phyloP scores from a whole-genome alignment of 805 yeast genomes.

The Schizosaccharomyces lindneri region DNA sequence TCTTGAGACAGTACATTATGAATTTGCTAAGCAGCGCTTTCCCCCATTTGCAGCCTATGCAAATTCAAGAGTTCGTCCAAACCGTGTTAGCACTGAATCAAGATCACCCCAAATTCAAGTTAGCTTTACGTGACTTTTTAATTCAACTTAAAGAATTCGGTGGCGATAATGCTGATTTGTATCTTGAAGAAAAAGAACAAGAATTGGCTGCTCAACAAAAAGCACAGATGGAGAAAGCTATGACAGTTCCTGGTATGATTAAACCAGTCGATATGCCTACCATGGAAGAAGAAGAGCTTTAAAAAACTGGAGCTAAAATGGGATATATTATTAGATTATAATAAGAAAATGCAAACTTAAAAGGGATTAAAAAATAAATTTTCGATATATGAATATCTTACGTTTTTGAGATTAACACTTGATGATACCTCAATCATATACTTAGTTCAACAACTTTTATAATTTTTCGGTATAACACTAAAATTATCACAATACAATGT shows the following conservation, averaged over 20 bases:
- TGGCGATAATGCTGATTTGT: constrained; percentile 53
- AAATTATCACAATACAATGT: no score
- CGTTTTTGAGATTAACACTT: no score
- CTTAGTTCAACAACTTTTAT: no score
- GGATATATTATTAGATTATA: background rate
- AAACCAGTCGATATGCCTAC: constrained; percentile 64
- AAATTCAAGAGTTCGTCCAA: constrained; percentile 54
- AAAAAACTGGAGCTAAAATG: background rate
- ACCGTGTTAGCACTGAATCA: constrained; percentile 47
- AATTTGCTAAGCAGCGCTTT: constrained; percentile 70
- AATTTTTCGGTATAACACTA: no score
- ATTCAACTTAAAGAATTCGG: constrained; percentile 90
- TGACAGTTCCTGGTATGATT: constrained; percentile 73
- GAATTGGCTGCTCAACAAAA: constrained; percentile 45
- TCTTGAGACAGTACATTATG: constrained; percentile 55
- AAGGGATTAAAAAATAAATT: no score
- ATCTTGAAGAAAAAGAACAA: constrained; percentile 73
- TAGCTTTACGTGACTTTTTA: constrained; percentile 76
- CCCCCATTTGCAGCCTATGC: constrained; percentile 68
- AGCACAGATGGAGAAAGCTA: constrained; percentile 54
- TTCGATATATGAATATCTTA: no score
- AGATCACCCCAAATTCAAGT: constrained; percentile 53
- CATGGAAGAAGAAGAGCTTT: constrained; percentile 29
- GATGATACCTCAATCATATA: no score
- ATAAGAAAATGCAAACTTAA: background rate